Evolutionary conservation across 2,329 filamentous ascomycete genomes (phyloP).

Genomic region (Pleurostoma richardsiae): DNA sequence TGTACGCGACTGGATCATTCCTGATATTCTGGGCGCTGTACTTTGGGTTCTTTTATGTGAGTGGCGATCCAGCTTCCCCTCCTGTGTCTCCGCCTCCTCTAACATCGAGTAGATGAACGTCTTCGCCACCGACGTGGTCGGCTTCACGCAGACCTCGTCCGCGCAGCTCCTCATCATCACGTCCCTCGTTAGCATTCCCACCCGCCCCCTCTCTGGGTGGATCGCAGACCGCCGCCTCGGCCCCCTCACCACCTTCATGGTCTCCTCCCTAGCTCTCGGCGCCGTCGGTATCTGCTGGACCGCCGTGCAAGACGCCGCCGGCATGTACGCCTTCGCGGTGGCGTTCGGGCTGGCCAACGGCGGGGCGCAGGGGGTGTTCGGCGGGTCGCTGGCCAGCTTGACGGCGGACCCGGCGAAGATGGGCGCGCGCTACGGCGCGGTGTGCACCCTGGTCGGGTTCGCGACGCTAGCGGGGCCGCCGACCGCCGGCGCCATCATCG

Average conservation of each 20-base stretch:
- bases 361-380: slow-evolving; percentile 34
- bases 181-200: slow-evolving; percentile 50
- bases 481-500: background rate
- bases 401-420: slow-evolving; percentile 36
- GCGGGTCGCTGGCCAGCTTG: slow-evolving; percentile 33
- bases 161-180: slow-evolving; percentile 51
- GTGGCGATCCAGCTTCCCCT: slow-evolving; percentile 30
- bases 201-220: slow-evolving; percentile 46
- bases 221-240: slow-evolving; percentile 48
- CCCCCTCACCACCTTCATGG: slow-evolving; percentile 49
- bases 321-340: slow-evolving; percentile 37
- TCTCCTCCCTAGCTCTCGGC: slow-evolving; percentile 37
- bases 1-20: slow-evolving; percentile 31
- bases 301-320: slow-evolving; percentile 32
- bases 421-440: slow-evolving; percentile 40
- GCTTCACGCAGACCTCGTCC: slow-evolving; percentile 41
- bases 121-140: slow-evolving; percentile 28
- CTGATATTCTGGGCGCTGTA: slow-evolving; percentile 46
- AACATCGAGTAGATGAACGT: slow-evolving; percentile 16
- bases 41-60: slow-evolving; percentile 44
- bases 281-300: slow-evolving; percentile 52
- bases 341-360: slow-evolving; percentile 39
- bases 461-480: slow-evolving; percentile 32
- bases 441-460: slow-evolving; percentile 33
- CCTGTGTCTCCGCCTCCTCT: slow-evolving; percentile 12